Conservation (phyloP, 225 moss, liverwort and hornwort genomes). For the Marchantia paleacea region DNA sequence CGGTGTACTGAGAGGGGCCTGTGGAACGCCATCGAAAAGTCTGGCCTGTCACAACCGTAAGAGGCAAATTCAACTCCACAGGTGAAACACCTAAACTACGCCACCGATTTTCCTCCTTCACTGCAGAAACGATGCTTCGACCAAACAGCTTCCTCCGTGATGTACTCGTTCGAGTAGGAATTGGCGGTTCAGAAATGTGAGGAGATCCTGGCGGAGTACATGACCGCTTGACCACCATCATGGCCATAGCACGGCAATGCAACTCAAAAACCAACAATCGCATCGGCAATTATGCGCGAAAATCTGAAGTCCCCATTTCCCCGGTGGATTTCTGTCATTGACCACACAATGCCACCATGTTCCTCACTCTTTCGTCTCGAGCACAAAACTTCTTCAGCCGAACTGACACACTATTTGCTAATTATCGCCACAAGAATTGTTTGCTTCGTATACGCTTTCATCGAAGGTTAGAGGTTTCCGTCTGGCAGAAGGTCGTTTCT, state of each 20-base stretch:
- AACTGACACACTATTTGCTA: no score
- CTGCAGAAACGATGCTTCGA: not conserved
- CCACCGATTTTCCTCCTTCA: slow-evolving; percentile 34
- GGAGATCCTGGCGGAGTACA: slow-evolving; percentile 2
- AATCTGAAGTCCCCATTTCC: not conserved
- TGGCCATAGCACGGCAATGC: not conserved
- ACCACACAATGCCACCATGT: no score
- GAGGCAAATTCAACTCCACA: slow-evolving; percentile 71
- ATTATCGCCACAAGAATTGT: no score
- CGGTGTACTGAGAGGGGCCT: slow-evolving; percentile 66
- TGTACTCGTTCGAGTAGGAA: not conserved
- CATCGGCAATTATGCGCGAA: not conserved
- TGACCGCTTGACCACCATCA: slow-evolving; percentile 35
- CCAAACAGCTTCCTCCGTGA: slow-evolving; percentile 27
- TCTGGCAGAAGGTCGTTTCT: no score
- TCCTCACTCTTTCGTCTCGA: no score
- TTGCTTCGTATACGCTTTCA: no score
- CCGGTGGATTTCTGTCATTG: not conserved
- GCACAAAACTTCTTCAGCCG: no score
- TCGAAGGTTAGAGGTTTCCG: no score
- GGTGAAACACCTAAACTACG: slow-evolving; percentile 65
- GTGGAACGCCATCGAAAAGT: slow-evolving; percentile 80
- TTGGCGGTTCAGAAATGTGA: not conserved
- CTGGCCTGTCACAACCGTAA: slow-evolving; percentile 81
- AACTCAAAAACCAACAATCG: not conserved